These are phyloP conservation scores for Microsporum ferrugineum DNA, from an alignment of 2,329 filamentous ascomycete genomes.

Conservation along the genomic window DNA sequence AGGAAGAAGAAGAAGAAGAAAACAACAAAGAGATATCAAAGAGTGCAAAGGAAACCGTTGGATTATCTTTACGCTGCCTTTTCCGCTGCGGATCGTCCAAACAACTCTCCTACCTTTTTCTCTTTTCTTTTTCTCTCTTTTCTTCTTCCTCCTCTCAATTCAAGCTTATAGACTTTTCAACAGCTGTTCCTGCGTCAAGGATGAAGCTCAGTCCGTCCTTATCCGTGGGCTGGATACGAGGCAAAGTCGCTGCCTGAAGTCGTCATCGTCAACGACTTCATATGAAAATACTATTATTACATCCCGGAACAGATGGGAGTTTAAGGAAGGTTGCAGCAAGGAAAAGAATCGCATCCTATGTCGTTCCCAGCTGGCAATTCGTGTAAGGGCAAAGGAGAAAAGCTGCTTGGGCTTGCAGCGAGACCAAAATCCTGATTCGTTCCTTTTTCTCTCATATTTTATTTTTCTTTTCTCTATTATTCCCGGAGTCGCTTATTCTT, in stretches of 20 bases:
- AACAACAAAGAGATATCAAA: neutral
- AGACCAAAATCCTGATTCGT: neutral
- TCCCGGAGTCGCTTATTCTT: neutral
- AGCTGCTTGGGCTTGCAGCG: neutral
- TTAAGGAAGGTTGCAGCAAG: neutral
- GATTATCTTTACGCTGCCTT: neutral
- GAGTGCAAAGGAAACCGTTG: conserved; percentile 3
- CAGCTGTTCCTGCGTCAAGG: conserved; percentile 3
- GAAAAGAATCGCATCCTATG: neutral
- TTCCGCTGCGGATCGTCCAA: conserved; percentile 1
- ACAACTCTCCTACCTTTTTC: neutral
- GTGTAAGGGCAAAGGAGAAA: neutral
- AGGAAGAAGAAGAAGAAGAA: neutral
- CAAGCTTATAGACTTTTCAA: conserved; percentile 1
- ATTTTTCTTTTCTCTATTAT: neutral
- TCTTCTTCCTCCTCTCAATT: neutral
- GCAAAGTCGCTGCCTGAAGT: neutral
- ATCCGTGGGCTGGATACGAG: conserved; percentile 2
- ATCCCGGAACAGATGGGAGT: neutral
- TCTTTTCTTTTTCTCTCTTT: neutral
- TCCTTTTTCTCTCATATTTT: neutral
- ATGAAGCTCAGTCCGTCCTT: conserved; percentile 3
- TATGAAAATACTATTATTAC: neutral
- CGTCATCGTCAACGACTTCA: neutral
- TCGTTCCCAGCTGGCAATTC: neutral